phyloP scores from a whole-genome alignment of 257 asterid genomes.

The Capsicum chinense region DNA sequence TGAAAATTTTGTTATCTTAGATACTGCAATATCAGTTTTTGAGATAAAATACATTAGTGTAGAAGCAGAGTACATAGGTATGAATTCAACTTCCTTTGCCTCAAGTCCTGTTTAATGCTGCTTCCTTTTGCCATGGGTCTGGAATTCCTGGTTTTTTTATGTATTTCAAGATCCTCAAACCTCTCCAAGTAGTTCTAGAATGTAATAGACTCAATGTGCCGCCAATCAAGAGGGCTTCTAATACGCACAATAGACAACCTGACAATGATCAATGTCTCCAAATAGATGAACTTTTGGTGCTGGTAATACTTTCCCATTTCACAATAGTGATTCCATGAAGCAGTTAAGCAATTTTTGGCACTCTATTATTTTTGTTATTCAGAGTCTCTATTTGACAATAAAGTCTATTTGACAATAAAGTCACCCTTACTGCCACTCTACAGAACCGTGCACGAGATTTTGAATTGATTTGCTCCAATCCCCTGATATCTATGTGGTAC shows the following conservation, averaged over 20 bases:
- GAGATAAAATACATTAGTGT: not conserved
- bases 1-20: not conserved
- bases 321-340: slow-evolving; percentile 12
- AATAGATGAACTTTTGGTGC: too few relatives aligned
- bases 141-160: not conserved
- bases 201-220: not conserved
- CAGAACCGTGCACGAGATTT: too few relatives aligned
- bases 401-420: too few relatives aligned
- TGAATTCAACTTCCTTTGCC: not conserved
- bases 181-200: slow-evolving; percentile 4
- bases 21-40: not conserved
- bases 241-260: not conserved
- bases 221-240: not conserved
- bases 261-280: not conserved
- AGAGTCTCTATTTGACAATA: too few relatives aligned
- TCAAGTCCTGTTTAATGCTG: slow-evolving; percentile 6
- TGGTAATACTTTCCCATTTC: not conserved
- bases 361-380: not conserved
- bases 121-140: not conserved
- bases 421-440: too few relatives aligned
- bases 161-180: slow-evolving; percentile 1
- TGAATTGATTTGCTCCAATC: not conserved
- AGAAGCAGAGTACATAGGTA: not conserved
- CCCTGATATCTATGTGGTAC: not conserved
- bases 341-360: not conserved